Conservation (phyloP, 164 flowering plant species). For the Dillenia turbinata region DNA sequence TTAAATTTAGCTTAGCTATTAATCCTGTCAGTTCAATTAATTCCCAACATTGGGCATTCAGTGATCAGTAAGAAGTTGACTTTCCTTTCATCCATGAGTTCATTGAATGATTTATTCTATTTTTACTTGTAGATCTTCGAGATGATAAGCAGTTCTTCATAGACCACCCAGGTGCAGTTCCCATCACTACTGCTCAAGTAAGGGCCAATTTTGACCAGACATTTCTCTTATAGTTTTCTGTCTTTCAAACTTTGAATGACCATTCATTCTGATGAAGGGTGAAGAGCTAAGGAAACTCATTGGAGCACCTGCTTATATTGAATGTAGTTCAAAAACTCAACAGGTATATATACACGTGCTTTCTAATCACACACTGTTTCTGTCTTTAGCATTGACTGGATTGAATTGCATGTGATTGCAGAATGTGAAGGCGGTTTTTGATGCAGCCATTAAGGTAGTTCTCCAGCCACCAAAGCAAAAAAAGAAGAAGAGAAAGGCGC, state of each 20-base stretch:
- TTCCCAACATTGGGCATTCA: too few species aligned
- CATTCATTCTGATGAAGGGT: constrained; percentile 29
- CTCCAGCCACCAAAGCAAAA: constrained; percentile 64
- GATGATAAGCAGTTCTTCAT: constrained; percentile 54
- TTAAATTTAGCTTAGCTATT: too few species aligned
- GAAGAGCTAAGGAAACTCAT: constrained; percentile 60
- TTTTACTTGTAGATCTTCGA: constrained; percentile 40
- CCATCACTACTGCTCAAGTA: constrained; percentile 55
- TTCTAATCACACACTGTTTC: neutral
- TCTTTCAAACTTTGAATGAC: neutral
- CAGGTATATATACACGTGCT: constrained; percentile 29
- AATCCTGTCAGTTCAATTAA: too few species aligned
- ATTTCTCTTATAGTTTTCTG: neutral
- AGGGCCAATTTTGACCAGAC: neutral
- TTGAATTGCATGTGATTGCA: constrained; percentile 15
- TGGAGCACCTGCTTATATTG: constrained; percentile 61
- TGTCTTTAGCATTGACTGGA: too few species aligned
- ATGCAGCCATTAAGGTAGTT: constrained; percentile 68
- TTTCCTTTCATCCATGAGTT: neutral
- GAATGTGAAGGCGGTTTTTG: constrained; percentile 71
- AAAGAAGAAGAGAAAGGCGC: constrained; percentile 49
- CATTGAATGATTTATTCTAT: neutral
- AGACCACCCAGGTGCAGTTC: constrained; percentile 59
- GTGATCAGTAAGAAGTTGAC: neutral
- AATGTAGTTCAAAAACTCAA: constrained; percentile 75